Evolutionary conservation across 345 rosid species (phyloP), one percentile per base, ranked within the genome.

Genomic region (Chamaenerion angustifolium): DNA sequence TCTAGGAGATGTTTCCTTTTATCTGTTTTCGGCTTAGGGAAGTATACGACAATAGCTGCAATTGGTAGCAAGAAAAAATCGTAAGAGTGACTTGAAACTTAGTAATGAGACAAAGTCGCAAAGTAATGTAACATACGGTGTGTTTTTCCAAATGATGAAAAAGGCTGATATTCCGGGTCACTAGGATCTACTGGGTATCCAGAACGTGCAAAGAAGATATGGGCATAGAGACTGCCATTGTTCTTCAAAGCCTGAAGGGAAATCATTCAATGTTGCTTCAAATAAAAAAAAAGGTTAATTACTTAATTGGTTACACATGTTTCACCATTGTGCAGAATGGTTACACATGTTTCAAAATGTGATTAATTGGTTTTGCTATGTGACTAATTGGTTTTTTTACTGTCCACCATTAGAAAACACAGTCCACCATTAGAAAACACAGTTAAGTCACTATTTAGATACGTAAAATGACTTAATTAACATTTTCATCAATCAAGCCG

Each of bases 181-280:
- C 56, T 84, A 3, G 95, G 95, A 58, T 92, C 98, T 0, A 79
- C 64, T 57, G 96, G 82, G 70, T 59, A 92, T 42, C 98, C 96
- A 63, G 96, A 80, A 15, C 82, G 76, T 3, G 96, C 81, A 64
- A 87, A 82, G 78, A 78, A 92, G 50, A 80, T 88, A 66, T 87
- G 98, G 21, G 81, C 95, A 65, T 72, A 80, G 11, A 92, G 69
- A 67, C 82, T 82, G 46, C 88, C 94, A 64, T 92, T 92, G 56
- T 80, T 69, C 80, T 87, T 84, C 78, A 87, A 53, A 58, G 71
- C 71, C 98, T 87, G 58, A n/a, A 10, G 42, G 9, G 40, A 13
- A 60, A 27, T 35, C 37, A 31, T 1, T 31, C 37, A 31, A 31
- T 31, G 5, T 7, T 31, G 37, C 37, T 31, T 31, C 37, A 31